Percentiles rank a stretch among this genome's conserved stretches.
These are phyloP conservation scores for Jackrogersella multiformis DNA, from an alignment of 495 filamentous ascomycete species.

Conservation along the genomic window DNA sequence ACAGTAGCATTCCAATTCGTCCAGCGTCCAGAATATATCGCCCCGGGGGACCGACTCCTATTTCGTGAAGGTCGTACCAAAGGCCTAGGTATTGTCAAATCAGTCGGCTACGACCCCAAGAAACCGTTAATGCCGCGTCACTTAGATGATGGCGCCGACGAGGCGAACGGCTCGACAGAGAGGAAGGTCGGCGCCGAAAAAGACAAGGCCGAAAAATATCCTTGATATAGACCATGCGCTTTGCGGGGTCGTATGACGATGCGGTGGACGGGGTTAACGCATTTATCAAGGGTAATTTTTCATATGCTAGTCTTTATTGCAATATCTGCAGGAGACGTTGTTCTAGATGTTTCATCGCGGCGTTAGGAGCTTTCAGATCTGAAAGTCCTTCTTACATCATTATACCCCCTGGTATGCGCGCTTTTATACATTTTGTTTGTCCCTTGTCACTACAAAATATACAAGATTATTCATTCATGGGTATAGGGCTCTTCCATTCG, in stretches of 20 bases:
- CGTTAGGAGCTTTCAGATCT: slow-evolving; percentile 6
- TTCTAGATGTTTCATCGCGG: neutral
- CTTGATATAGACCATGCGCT: neutral
- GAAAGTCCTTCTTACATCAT: neutral
- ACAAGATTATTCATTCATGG: neutral
- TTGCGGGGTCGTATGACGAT: neutral
- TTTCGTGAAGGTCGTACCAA: slow-evolving; percentile 97
- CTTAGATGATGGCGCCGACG: slow-evolving; percentile 35
- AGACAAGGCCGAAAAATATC: neutral
- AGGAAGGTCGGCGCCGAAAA: slow-evolving; percentile 20
- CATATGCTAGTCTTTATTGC: neutral
- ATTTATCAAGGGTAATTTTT: neutral
- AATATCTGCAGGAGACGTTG: neutral
- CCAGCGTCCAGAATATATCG: slow-evolving; percentile 94
- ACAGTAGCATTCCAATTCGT: slow-evolving; percentile 93
- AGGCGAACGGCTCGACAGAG: slow-evolving; percentile 23
- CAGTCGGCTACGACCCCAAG: slow-evolving; percentile 81
- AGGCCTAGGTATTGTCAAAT: slow-evolving; percentile 93
- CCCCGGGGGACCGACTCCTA: slow-evolving; percentile 85
- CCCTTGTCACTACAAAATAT: neutral
- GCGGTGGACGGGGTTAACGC: neutral
- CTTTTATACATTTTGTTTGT: neutral
- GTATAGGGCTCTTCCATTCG: neutral
- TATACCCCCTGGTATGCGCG: neutral
- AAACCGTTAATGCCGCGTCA: slow-evolving; percentile 48